phyloP scores from a whole-genome alignment of 345 rosid species.

The Syzygium aqueum region DNA sequence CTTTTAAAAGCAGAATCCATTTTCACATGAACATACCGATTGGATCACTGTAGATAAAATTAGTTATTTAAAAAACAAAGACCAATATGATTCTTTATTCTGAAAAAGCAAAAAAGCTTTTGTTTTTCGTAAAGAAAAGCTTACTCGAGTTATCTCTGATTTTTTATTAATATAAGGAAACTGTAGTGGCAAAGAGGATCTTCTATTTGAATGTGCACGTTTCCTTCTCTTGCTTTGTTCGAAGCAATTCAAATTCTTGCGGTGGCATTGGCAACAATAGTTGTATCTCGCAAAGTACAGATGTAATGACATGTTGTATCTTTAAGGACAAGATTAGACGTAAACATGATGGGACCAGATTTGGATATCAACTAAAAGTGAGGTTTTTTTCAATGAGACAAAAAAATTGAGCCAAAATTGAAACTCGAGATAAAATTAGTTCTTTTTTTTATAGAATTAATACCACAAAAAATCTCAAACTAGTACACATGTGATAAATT shows the following conservation, averaged over 20 bases:
- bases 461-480: too few species aligned
- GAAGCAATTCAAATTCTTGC: neutral
- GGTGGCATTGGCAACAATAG: neutral
- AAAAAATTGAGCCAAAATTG: neutral
- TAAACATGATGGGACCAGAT: neutral
- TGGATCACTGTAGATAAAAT: neutral
- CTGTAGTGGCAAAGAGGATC: neutral
- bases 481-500: too few species aligned
- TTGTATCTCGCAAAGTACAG: neutral
- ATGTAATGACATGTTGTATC: neutral
- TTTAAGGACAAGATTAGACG: neutral
- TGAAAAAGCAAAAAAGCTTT: neutral
- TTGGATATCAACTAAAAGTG: neutral
- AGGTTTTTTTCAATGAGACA: neutral
- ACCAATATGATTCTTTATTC: neutral
- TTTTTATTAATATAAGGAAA: neutral
- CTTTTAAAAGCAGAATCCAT: neutral
- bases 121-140: neutral
- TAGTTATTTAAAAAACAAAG: neutral
- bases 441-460: neutral
- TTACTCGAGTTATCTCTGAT: neutral
- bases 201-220: neutral
- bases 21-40: neutral
- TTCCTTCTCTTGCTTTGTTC: neutral
- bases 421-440: neutral